A percentile compares a stretch with the other conserved stretches of the same genome.
phyloP scores from a whole-genome alignment of 805 yeast species.

The Wickerhamomyces pijperi region DNA sequence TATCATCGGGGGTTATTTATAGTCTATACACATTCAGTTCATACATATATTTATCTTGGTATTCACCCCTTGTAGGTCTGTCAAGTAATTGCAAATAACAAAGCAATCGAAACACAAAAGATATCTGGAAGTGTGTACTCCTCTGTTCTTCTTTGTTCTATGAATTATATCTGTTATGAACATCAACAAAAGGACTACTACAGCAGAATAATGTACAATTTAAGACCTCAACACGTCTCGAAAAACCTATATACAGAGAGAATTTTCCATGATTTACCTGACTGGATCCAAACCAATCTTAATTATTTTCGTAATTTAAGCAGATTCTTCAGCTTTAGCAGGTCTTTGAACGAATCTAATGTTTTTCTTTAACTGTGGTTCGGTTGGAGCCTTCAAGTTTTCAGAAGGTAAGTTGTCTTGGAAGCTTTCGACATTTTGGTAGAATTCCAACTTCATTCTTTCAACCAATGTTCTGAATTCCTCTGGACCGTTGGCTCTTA shows the following conservation, averaged over 20 bases:
- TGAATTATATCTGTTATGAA: too few species aligned
- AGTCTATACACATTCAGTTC: not conserved
- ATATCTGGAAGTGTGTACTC: too few species aligned
- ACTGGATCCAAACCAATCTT: too few species aligned
- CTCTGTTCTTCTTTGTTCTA: too few species aligned
- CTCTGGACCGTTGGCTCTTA: slow-evolving; percentile 37
- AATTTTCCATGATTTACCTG: too few species aligned
- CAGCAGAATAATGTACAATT: not conserved
- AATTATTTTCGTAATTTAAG: too few species aligned
- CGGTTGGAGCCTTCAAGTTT: slow-evolving; percentile 10
- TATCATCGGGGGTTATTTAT: not conserved
- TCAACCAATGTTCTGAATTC: slow-evolving; percentile 57
- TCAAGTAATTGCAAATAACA: too few species aligned
- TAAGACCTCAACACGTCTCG: not conserved
- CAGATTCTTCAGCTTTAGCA: slow-evolving; percentile 3
- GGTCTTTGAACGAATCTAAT: slow-evolving; percentile 14
- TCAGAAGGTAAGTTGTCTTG: slow-evolving; percentile 12
- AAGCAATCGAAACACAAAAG: too few species aligned
- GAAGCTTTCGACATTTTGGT: slow-evolving; percentile 13
- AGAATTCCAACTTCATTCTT: slow-evolving; percentile 35
- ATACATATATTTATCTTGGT: too few species aligned
- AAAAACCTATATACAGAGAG: not conserved
- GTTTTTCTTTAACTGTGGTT: slow-evolving; percentile 11
- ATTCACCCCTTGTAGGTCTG: too few species aligned
- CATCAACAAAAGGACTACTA: too few species aligned